These are phyloP conservation scores for Colletotrichum echinochloae DNA, from an alignment of 2,329 filamentous ascomycete species.

Conservation along the genomic window DNA sequence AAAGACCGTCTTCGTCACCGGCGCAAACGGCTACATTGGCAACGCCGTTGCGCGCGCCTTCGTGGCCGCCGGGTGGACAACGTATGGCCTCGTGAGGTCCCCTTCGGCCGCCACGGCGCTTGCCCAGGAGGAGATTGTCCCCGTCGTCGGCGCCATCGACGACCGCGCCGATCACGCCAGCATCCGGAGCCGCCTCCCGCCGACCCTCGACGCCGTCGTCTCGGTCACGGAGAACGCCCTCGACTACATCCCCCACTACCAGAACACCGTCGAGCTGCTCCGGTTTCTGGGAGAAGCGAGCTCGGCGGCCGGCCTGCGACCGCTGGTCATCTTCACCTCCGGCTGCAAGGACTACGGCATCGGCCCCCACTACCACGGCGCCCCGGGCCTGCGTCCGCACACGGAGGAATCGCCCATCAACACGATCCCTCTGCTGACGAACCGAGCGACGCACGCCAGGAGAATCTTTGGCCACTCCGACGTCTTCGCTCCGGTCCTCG, in stretches of 20 bases:
- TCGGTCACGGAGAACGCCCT: conserved; percentile 56
- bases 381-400: conserved; percentile 53
- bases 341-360: conserved; percentile 64
- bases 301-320: conserved; percentile 49
- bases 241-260: conserved; percentile 55
- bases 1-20: conserved; percentile 57
- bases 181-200: conserved; percentile 45
- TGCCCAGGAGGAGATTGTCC: conserved; percentile 52
- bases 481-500: conserved; percentile 56
- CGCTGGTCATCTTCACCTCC: conserved; percentile 59
- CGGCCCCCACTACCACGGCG: conserved; percentile 49
- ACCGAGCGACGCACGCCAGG: conserved; percentile 50
- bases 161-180: conserved; percentile 47
- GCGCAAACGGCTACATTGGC: conserved; percentile 63
- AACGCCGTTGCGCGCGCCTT: conserved; percentile 59
- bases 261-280: conserved; percentile 51
- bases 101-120: conserved; percentile 47
- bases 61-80: conserved; percentile 57
- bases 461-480: conserved; percentile 53
- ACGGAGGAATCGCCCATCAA: conserved; percentile 56
- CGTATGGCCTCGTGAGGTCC: conserved; percentile 58
- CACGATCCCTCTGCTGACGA: conserved; percentile 43
- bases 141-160: conserved; percentile 54
- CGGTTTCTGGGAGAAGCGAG: conserved; percentile 49
- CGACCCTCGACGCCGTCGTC: conserved; percentile 56